Evolutionary conservation across 129 eudicot genomes (phyloP), one percentile per base, ranked within the genome.

Genomic region (Lactuca saligna): DNA sequence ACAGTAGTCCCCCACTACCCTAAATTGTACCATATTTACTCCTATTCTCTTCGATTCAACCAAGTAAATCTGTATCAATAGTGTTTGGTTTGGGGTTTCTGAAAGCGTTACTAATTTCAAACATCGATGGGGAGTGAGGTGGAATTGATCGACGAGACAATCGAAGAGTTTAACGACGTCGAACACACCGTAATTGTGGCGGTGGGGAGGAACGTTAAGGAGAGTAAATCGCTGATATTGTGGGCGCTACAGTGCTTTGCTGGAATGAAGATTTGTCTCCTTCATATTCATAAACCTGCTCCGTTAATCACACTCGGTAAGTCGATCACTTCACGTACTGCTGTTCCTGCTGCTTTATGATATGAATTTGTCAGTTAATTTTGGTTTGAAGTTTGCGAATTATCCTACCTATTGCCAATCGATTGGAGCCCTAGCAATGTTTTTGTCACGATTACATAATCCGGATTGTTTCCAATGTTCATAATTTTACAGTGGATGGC

Each of bases 251-350:
- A 72, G 75, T 79, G 72, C 66, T 83, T 81, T 83, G 20, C 61
- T 42, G 86, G 80, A 25, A 83, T 74, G 70, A 81, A 69, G 54
- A 74, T 89, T 15, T 81, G 79, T 58, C 70, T 89, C 13, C 75
- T 86, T 49, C 84, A 89, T 77, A 73, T 89, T 81, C 89, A 86
- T 76, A 86, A 83, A 68, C 86, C 92, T 44, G 25, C 65, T 17
- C 84, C 46, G 2, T 76, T 71, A 7, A 55, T 78, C 41, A 69
- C 87, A 34, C 78, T 79, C 37, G 53, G 96, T 89, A 81, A 78
- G 87, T 74, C 17, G 10, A 4, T 68, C 50, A 10, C 3, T 44
- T 61, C 56, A 44, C 32, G 35, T 9, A 44, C 50, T 44, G 4
- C 9, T 50, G 9, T 0, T 37, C 3, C 1, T 68, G 31, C n/a